phyloP scores from a whole-genome alignment of 257 asterid species.

The Plantago elongata region DNA sequence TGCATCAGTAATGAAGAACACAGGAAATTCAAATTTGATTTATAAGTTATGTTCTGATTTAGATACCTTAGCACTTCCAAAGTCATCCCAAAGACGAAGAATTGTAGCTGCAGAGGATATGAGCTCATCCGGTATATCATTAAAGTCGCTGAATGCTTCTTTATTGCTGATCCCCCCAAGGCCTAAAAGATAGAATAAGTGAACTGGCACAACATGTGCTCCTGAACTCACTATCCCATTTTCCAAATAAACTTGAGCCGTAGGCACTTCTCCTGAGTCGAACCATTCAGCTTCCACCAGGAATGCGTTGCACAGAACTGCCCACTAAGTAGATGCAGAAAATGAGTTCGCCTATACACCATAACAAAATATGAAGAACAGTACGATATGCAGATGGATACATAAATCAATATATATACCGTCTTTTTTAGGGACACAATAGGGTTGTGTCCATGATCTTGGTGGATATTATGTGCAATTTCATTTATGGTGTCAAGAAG shows the following conservation, averaged over 20 bases:
- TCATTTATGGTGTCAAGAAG: conserved; percentile 35
- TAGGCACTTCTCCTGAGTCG: conserved; percentile 18
- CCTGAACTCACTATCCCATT: conserved; percentile 48
- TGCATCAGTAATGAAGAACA: background rate
- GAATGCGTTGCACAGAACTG: conserved; percentile 36
- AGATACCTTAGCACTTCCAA: conserved; percentile 10
- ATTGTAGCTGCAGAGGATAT: conserved; percentile 1
- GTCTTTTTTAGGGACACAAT: conserved; percentile 16
- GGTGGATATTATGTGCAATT: conserved; percentile 19
- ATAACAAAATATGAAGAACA: too few species aligned
- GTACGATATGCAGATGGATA: too few species aligned
- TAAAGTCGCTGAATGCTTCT: background rate
- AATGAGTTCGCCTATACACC: background rate
- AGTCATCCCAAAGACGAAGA: conserved; percentile 15
- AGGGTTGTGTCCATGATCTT: conserved; percentile 33
- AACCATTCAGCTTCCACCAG: conserved; percentile 49
- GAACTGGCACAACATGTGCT: conserved; percentile 20
- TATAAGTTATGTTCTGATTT: too few species aligned
- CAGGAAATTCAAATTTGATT: background rate
- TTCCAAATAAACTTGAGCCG: conserved; percentile 33
- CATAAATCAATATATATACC: conserved; percentile 5
- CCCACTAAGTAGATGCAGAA: background rate
- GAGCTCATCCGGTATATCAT: background rate
- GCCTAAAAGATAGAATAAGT: background rate
- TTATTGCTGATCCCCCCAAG: background rate